These are phyloP conservation scores for Colletotrichum eremochloae DNA, from an alignment of 2,329 filamentous ascomycete genomes.

Conservation along the genomic window DNA sequence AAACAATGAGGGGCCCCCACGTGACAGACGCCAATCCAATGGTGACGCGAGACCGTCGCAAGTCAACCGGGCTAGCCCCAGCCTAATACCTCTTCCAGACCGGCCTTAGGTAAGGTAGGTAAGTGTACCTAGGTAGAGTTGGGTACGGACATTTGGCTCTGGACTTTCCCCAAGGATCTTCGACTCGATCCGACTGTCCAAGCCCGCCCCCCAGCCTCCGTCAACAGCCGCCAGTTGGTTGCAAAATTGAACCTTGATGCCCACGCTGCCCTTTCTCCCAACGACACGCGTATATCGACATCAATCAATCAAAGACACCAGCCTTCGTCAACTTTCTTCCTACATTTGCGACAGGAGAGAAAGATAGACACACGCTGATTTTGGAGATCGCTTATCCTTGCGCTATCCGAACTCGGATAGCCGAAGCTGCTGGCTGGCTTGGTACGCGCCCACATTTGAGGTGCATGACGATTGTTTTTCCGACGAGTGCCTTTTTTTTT, in stretches of 20 bases:
- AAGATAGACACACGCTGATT: background rate
- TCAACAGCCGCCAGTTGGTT: background rate
- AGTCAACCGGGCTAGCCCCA: slow-evolving; percentile 33
- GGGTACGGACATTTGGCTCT: background rate
- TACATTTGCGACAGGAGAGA: background rate
- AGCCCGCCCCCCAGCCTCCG: background rate
- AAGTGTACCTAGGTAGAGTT: background rate
- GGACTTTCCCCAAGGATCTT: slow-evolving; percentile 17
- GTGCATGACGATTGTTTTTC: slow-evolving; percentile 37
- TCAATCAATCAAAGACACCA: slow-evolving; percentile 5
- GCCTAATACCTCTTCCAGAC: slow-evolving; percentile 10
- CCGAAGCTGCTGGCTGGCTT: slow-evolving; percentile 5
- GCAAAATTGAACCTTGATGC: background rate
- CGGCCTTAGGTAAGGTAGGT: no score
- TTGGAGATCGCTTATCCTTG: background rate
- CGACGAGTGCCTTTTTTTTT: slow-evolving; percentile 10
- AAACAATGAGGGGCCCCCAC: slow-evolving; percentile 46
- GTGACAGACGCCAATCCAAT: slow-evolving; percentile 38
- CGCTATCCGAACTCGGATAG: slow-evolving; percentile 23
- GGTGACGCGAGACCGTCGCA: slow-evolving; percentile 39
- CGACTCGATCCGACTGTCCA: background rate
- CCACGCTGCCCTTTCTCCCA: background rate
- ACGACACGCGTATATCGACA: background rate
- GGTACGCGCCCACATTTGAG: slow-evolving; percentile 5
- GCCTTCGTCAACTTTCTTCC: background rate